Evolutionary conservation across 345 rosid genomes (phyloP), one percentile per base, ranked within the genome.

Genomic region (Sisymbrium altissimum): DNA sequence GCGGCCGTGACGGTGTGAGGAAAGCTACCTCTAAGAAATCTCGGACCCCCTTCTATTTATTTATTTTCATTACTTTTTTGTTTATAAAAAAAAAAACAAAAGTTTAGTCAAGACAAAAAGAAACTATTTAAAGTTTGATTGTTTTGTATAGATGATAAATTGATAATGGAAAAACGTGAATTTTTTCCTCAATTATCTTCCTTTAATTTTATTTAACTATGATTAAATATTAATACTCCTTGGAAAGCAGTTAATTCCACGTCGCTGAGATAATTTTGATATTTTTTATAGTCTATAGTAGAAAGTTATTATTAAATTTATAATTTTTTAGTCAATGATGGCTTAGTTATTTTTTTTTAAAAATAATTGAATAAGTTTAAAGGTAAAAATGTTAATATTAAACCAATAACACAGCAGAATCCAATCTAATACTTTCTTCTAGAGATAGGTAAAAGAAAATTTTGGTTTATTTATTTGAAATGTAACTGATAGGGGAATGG

Each of bases 1-100:
- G 72, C 72, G 77, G 68, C 79, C 77, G 80, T 77, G 80, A 71
- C 76, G 76, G 72, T 77, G 80, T 33, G 68, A 32, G 46, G 39
- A 76, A 72, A 41, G 67, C 58, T 39, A 54, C 53, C 60, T 45
- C 68, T 66, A 66, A 13, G 73, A 66, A 62, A 64, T 67, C 46
- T 64, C 35, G 62, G 58, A 68, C 7, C 29, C 11, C 52, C 40
- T 55, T 38, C 60, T 45, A 15, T 19, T 32, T 46, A 23, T 23
- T 23, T 23, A 23, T 23, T 23, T 23, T 23, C 3, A 23, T 23
- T 23, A 1, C 25, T 2, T 9, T 36, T 19, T n/a, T n/a, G n/a
- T n/a, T n/a, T n/a, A n/a, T n/a, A n/a, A n/a, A n/a, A n/a, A n/a
- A n/a, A n/a, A n/a, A n/a, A n/a, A 8, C 7, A 46, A 11, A 52